These are phyloP conservation scores for Tolypocladium tropicale DNA, from an alignment of 2,329 filamentous ascomycete species.

Conservation along the genomic window DNA sequence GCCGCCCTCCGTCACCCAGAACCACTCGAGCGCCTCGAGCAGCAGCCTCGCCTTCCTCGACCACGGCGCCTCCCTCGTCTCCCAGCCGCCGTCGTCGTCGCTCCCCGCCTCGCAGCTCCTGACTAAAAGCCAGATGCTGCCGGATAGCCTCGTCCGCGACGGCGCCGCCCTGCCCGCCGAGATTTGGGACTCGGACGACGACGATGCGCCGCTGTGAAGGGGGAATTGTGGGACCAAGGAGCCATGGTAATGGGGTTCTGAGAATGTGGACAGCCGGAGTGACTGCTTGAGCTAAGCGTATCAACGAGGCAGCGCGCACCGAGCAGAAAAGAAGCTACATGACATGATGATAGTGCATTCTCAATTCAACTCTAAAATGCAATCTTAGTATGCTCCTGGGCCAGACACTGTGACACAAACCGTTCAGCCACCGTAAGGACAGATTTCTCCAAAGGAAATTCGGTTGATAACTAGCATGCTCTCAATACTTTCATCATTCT, in stretches of 20 bases:
- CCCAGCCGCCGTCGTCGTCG: slow-evolving; percentile 5
- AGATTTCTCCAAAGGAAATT: neutral
- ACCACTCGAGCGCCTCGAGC: slow-evolving; percentile 8
- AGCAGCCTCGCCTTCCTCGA: slow-evolving; percentile 18
- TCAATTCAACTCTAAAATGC: neutral
- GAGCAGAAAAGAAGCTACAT: too few relatives aligned
- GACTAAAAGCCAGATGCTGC: slow-evolving; percentile 42
- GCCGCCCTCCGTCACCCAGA: slow-evolving; percentile 2
- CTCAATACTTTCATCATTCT: neutral
- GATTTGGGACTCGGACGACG: slow-evolving; percentile 28
- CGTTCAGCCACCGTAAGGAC: too few relatives aligned
- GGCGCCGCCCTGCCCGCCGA: slow-evolving; percentile 19
- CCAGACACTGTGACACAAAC: too few relatives aligned
- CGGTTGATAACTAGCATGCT: neutral
- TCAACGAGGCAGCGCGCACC: too few relatives aligned
- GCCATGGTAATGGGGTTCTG: neutral
- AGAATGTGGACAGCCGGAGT: neutral
- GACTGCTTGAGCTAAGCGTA: too few relatives aligned
- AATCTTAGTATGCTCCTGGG: neutral
- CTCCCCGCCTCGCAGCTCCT: slow-evolving; percentile 34
- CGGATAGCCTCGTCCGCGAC: slow-evolving; percentile 33
- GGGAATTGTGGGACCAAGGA: too few relatives aligned
- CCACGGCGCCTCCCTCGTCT: slow-evolving; percentile 9
- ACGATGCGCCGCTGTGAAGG: slow-evolving; percentile 10
- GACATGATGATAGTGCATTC: neutral